Conservation (phyloP, 306 rosid species). For the Quercus alba region DNA sequence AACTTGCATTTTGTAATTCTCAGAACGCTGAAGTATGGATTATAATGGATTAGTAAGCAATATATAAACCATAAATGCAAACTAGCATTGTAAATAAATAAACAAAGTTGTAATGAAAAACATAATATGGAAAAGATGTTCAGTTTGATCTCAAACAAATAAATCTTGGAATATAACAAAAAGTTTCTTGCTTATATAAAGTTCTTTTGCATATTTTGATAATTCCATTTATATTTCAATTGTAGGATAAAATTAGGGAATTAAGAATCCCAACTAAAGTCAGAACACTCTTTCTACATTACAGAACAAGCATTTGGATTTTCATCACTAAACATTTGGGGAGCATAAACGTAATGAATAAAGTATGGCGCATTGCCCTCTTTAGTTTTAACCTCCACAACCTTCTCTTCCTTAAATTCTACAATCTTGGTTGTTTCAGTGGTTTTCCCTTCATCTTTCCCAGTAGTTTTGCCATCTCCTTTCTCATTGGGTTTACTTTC, state of each 20-base stretch:
- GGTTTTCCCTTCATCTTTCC: constrained; percentile 14
- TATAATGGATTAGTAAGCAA: too few relatives aligned
- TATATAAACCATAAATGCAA: too few relatives aligned
- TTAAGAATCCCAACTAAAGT: neutral
- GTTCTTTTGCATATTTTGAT: neutral
- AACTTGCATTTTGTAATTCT: too few relatives aligned
- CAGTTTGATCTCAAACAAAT: too few relatives aligned
- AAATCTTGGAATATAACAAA: too few relatives aligned
- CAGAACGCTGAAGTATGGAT: too few relatives aligned
- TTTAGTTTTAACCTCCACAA: constrained; percentile 44
- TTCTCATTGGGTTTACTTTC: neutral
- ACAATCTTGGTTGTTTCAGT: constrained; percentile 25
- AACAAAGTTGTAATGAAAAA: too few relatives aligned
- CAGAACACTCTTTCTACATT: constrained; percentile 8
- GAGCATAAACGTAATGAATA: constrained; percentile 76
- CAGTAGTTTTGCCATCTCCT: neutral
- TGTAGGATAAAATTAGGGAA: neutral
- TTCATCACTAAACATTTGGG: constrained; percentile 75
- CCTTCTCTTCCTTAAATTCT: constrained; percentile 23
- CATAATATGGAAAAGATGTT: too few relatives aligned
- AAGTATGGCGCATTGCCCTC: constrained; percentile 57
- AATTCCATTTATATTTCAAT: neutral
- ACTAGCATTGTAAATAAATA: too few relatives aligned
- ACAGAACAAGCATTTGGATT: constrained; percentile 79
- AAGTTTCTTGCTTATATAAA: too few relatives aligned